Evolutionary conservation across 2,329 filamentous ascomycete species (phyloP).

Genomic region (Fusarium abutilonis): DNA sequence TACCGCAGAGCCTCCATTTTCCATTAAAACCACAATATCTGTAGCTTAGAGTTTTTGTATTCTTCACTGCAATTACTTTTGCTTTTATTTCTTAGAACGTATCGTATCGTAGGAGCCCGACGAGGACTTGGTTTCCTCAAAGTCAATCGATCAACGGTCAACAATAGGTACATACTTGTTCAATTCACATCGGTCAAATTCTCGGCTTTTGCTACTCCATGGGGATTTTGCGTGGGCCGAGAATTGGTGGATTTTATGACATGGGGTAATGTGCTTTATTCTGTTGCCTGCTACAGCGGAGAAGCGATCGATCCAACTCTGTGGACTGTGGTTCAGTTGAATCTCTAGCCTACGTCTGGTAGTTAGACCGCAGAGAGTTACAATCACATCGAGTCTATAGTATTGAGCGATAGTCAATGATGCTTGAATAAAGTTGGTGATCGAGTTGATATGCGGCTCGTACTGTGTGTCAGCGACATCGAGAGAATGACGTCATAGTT

Average conservation of each 20-base stretch:
- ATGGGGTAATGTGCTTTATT: constrained; percentile 22
- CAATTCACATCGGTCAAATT: background rate
- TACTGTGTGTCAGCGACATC: too few species aligned
- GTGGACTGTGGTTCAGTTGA: background rate
- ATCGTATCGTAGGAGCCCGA: too few species aligned
- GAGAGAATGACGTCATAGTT: background rate
- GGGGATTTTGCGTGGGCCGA: constrained; percentile 16
- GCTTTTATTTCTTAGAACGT: too few species aligned
- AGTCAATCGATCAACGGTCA: too few species aligned
- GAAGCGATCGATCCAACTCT: background rate
- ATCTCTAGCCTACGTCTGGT: too few species aligned
- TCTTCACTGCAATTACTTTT: too few species aligned
- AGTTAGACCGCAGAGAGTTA: background rate
- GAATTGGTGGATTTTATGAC: background rate
- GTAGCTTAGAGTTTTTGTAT: too few species aligned
- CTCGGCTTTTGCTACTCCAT: constrained; percentile 23
- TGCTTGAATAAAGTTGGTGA: too few species aligned
- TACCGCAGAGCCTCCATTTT: constrained; percentile 19
- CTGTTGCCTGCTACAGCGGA: constrained; percentile 23
- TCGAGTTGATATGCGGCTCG: too few species aligned
- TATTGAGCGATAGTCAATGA: too few species aligned
- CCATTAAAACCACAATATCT: background rate
- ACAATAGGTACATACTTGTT: too few species aligned
- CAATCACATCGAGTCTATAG: background rate
- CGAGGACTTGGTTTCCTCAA: background rate